Base-by-base conservation (phyloP, 176 grass and related monocot species). In the Raddia distichophylla region DNA sequence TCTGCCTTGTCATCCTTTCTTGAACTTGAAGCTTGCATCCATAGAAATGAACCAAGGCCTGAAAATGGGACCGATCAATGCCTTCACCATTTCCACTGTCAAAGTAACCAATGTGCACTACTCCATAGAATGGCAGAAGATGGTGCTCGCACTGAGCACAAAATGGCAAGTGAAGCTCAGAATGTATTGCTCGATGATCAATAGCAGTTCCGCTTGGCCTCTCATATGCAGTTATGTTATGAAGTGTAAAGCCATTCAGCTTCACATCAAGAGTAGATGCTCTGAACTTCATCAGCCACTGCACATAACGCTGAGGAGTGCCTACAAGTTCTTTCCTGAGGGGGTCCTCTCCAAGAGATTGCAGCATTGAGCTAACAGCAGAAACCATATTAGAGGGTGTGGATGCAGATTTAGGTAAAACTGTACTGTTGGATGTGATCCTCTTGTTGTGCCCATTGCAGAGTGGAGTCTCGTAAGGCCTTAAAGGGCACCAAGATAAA, bases 1-100 rank as follows among this genome's bases (percentile, higher is more conserved):
- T 92, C 82, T 99, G 97, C 66, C 93, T 91, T 22, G 97, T 99
- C 88, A 99, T 88, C 66, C 97, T 99, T 77, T 99, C 97, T 82
- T 99, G 97, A 63, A 99, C 97, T 73, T 96, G 97, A 77, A 99
- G 90, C 69, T 95, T 99, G 91, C 93, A 99, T 1, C 88, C 97
- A 32, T 88, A 96, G 73, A 88, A 93, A 69, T 89, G 90, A 83
- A 99, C 91, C 47, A 99, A 71, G 34, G 89, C 62, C 64, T 91
- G 97, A 67, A 99, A 88, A 61, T 83, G 52, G 0, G 91, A 81
- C 46, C 89, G 87, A 10, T 91, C 89, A 5, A 93, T 93, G 48
- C 5, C 46, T 71, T 80, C 62, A 34, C 86, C 74, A 3, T 82
- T 83, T 76, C 64, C 72, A 43, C 66, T 68, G 15, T 65, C 85